A percentile compares a stretch with the other conserved stretches of the same genome.
These are phyloP conservation scores for Helicosporidium sp. DNA, from an alignment of 139 green algal genomes.

Conservation along the genomic window DNA sequence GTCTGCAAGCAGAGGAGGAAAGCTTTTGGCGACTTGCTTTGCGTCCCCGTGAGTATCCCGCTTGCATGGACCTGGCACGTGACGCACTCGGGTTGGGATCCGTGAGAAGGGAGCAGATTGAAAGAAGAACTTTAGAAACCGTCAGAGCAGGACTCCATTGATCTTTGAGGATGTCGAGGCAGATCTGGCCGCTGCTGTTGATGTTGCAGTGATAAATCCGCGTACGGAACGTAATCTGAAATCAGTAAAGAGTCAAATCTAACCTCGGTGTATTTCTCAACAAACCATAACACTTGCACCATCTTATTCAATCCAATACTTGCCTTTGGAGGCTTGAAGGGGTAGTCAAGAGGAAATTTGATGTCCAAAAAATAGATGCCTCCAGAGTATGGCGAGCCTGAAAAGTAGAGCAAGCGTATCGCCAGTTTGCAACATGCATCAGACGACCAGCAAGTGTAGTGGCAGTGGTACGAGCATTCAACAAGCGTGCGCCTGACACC, in stretches of 20 bases:
- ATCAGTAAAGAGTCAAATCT: too few relatives aligned
- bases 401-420: too few relatives aligned
- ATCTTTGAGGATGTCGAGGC: constrained; percentile 80
- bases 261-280: neutral
- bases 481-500: too few relatives aligned
- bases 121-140: constrained; percentile 68
- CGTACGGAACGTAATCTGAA: constrained; percentile 62
- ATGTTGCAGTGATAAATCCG: constrained; percentile 93
- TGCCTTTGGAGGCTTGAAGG: constrained; percentile 88
- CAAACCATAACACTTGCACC: neutral
- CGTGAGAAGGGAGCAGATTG: constrained; percentile 79
- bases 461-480: too few relatives aligned
- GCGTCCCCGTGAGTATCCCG: too few relatives aligned
- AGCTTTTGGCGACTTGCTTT: too few relatives aligned
- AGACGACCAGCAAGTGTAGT: too few relatives aligned
- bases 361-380: constrained; percentile 94
- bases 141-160: constrained; percentile 80
- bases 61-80: too few relatives aligned
- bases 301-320: constrained; percentile 11
- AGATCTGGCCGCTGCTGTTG: constrained; percentile 66
- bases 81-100: constrained; percentile 68
- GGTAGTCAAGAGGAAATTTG: constrained; percentile 82
- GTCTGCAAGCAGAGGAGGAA: too few relatives aligned
- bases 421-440: too few relatives aligned
- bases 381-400: constrained; percentile 68